Conservation (phyloP, 176 grass and related monocot species). For the Musa troglodytarum region DNA sequence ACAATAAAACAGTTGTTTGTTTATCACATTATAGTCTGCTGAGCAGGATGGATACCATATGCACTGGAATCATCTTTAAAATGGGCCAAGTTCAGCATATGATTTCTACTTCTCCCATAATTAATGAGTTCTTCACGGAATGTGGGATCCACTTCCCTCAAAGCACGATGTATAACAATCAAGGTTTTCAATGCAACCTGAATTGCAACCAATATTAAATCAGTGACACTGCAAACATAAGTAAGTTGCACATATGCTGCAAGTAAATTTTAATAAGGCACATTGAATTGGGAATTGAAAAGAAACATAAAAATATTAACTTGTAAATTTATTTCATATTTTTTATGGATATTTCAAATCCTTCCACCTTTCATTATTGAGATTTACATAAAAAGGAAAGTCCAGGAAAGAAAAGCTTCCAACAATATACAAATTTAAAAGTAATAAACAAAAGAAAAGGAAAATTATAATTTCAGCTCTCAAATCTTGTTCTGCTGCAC, state of each 20-base stretch:
- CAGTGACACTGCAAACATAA: not conserved
- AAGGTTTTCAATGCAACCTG: conserved; percentile 88
- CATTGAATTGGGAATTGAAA: not conserved
- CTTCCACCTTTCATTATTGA: not conserved
- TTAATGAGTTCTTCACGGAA: conserved; percentile 87
- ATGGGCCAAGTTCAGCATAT: conserved; percentile 75
- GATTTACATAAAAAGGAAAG: not conserved
- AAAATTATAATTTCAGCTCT: not conserved
- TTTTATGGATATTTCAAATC: not conserved
- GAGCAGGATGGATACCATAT: conserved; percentile 37
- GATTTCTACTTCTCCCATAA: conserved; percentile 59
- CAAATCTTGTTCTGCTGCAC: not conserved
- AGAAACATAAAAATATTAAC: not conserved
- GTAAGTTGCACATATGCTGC: not conserved
- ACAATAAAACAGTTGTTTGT: not conserved
- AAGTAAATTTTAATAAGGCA: not conserved
- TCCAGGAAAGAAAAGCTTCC: not conserved
- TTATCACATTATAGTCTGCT: not conserved
- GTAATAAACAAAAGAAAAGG: not conserved
- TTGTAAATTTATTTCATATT: not conserved
- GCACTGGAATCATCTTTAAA: conserved; percentile 96
- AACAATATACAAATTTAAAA: not conserved
- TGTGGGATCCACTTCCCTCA: conserved; percentile 65
- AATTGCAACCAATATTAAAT: not conserved
- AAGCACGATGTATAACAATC: conserved; percentile 80